Evolutionary conservation across 305 asterid species (phyloP), one percentile per base, ranked within the genome.

Genomic region (Fraxinus floribunda): DNA sequence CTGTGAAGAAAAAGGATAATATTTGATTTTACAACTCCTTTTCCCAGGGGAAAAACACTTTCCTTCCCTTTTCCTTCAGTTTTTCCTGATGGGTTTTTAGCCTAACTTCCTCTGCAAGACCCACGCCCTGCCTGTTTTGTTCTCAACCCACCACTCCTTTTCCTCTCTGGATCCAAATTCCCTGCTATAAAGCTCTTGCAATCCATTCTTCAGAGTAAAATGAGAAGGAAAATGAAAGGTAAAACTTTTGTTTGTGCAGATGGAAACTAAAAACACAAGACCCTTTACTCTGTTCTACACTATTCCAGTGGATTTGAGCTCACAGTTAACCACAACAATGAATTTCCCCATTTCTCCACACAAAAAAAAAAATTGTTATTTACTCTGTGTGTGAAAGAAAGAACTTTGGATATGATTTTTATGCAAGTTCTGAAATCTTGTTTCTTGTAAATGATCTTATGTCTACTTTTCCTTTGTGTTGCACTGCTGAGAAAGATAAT

Each of bases 41-140:
- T 84, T 78, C 78, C 22, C 78, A 77, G 80, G 80, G 66, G 80
- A 82, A 80, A 80, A 78, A 18, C 78, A 39, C 68, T 72, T 66
- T 24, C 26, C 52, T 34, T 38, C 68, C 72, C 82, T 60, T 62
- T 39, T 82, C 75, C 77, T 76, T 64, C 68, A 66, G 41, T 49
- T 73, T 79, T 74, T 79, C 77, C 78, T 16, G 77, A 32, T 70
- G n/a, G 89, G 75, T 44, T 24, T 71, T 78, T 79, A 71, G 85
- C 80, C 99, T 96, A 96, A 94, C 99, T 94, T 86, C 99, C 99
- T 81, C 99, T 88, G 88, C 98, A 96, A 90, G 99, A 96, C 22
- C 97, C 98, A 76, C 99, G 95, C 36, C 99, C 99, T 75, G 99
- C 99, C 80, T 96, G 99, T 91, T 94, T 93, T 16, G 99, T 94